These are phyloP conservation scores for Scedosporium apiospermum DNA, from an alignment of 2,329 filamentous ascomycete genomes.

Conservation along the genomic window DNA sequence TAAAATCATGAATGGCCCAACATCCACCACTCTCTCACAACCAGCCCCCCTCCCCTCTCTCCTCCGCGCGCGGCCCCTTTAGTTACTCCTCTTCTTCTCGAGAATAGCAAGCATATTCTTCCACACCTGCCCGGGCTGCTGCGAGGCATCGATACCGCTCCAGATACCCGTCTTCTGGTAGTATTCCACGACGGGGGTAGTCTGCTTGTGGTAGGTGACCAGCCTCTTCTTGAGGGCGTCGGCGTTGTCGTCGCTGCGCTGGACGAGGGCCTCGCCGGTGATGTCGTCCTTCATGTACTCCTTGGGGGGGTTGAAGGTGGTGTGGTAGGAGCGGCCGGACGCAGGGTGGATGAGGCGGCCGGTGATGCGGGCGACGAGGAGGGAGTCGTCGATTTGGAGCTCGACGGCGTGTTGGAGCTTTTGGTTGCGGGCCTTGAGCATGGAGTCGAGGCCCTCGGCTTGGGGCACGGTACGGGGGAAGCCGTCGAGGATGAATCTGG, in stretches of 20 bases:
- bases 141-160: constrained; percentile 89
- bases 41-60: background rate
- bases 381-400: constrained; percentile 89
- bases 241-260: constrained; percentile 94
- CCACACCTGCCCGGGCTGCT: constrained; percentile 94
- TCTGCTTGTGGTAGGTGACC: constrained; percentile 88
- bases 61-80: background rate
- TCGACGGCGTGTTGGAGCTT: constrained; percentile 91
- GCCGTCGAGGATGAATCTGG: constrained; percentile 94
- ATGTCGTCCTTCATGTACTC: constrained; percentile 88
- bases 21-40: background rate
- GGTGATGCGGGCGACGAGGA: constrained; percentile 92
- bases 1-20: background rate
- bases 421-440: constrained; percentile 71
- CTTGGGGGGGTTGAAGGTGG: constrained; percentile 98
- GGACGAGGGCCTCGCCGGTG: constrained; percentile 91
- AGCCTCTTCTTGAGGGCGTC: constrained; percentile 93
- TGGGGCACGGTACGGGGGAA: constrained; percentile 96
- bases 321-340: constrained; percentile 95
- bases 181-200: constrained; percentile 83
- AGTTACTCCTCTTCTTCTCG: constrained; percentile 40
- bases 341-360: constrained; percentile 93
- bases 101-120: constrained; percentile 83
- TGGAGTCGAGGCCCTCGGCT: constrained; percentile 86
- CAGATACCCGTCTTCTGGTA: constrained; percentile 98